Evolutionary conservation across 1,139 yeast genomes (phyloP), one percentile per base, ranked within the genome.

Genomic region (Yamadazyma taylorii): DNA sequence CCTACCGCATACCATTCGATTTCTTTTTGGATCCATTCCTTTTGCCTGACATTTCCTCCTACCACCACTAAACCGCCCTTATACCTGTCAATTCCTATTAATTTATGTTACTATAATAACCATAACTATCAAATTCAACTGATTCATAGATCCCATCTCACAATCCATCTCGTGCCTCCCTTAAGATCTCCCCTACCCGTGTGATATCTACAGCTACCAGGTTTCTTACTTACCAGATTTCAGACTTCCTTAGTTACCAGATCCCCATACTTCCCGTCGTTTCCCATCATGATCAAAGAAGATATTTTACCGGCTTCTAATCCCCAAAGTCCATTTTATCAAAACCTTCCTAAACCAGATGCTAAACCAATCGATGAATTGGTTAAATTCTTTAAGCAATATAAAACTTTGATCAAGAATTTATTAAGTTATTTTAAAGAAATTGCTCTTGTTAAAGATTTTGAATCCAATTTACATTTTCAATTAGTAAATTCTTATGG

Each of bases 331-430:
- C 78, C 78, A 3, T 71, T 63, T 53, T 63, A 56, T 44, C 49
- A 60, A 37, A 69, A 69, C 36, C 54, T 71, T 12, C 77, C 78
- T 3, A 45, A 56, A 2, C 55, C 52, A 36, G 73, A 68, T 40
- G 54, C 73, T 19, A 64, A 55, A 39, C 82, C 82, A 3, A 67
- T 75, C 15, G 79, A 75, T 47, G 69, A 69, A 37, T 61, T 78
- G 51, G 60, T 76, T 37, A 74, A 68, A 39, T 68, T 85, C 51
- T 84, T 85, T 58, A 79, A 80, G 42, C 73, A 76, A 40, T 85
- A 90, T 88, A 79, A 83, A 52, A 78, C 77, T 56, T 74, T 84
- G 42, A 69, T 85, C 45, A 80, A 79, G 49, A 79, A 85, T 13
- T 55, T 84, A 42, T 66, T 79, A 24, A 67, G 69, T 43, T 85